These are phyloP conservation scores for Neurospora crassa DNA, from an alignment of 2,329 filamentous ascomycete genomes.

Conservation along the genomic window DNA sequence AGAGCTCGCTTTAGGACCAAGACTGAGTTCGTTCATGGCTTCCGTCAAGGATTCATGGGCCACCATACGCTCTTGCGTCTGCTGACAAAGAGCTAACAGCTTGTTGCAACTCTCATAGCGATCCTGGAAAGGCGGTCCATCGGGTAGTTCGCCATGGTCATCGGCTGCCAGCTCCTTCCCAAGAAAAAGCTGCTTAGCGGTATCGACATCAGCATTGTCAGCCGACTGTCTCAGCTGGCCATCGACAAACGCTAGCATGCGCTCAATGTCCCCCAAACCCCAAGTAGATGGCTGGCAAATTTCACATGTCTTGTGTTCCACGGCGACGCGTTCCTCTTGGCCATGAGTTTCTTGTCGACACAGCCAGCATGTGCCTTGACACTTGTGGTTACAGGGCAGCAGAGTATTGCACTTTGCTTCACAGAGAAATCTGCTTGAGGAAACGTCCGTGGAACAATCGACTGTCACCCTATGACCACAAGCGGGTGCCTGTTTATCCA, in stretches of 20 bases:
- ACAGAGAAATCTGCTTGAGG: background rate
- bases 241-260: background rate
- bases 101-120: background rate
- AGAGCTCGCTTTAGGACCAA: background rate
- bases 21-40: background rate
- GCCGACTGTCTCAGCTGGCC: background rate
- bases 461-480: background rate
- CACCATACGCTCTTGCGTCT: background rate
- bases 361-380: background rate
- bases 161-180: background rate
- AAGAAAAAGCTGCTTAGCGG: background rate
- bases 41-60: background rate
- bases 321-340: background rate
- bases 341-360: background rate
- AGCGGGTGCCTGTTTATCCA: background rate
- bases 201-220: background rate
- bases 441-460: background rate
- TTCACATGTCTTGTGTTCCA: background rate
- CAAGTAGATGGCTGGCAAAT: background rate
- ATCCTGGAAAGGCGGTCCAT: background rate
- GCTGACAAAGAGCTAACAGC: background rate
- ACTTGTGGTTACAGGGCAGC: background rate
- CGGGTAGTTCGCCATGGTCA: background rate
- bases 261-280: background rate
- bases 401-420: background rate